Base-by-base conservation (phyloP, 805 yeast species). In the Teunomyces stri region DNA sequence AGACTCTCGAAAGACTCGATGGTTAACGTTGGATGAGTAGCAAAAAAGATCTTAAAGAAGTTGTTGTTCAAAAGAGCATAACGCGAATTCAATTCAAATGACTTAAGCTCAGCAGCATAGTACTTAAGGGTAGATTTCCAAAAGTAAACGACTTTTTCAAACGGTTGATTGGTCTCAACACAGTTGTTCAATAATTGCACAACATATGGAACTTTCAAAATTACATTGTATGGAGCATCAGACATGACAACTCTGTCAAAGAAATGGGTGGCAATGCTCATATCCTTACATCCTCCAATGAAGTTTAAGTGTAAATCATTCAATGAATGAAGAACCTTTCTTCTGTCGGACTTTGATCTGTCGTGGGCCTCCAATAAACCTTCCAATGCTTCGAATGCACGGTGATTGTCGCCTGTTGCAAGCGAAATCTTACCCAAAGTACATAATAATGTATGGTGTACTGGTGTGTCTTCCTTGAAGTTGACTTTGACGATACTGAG, bases 391-490 rank as follows among this genome's bases (percentile, higher is more conserved):
- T 77, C 78, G 50, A 88, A 70, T 4, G 91, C 95, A 55, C 80
- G 76, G 37, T 81, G 72, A 49, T 81, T 80, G 58, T 82, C 84
- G 44, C 82, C 81, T 28, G 85, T 85, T 38, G 76, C 70, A 25
- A 89, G 69, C 50, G 89, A 81, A 20, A 87, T 85, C 61, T 85
- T 79, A 47, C 89, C 86, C 80, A 88, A 82, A 43, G 91, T 86
- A 39, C 81, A 80, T 43, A 80, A 75, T 47, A 88, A 73, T 44
- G 80, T 80, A 46, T 69, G 72, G 52, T 69, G 70, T 31, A 71
- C 55, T 12, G 58, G 59, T 30, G 61, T 61, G 15, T 52, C 52
- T 2, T 60, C 61, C 16, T 55, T 58, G 41, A 73, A 72, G 47
- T 68, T 66, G 46, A 72, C 65, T 53, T 79, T 76, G 60, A 75